Base-by-base conservation (phyloP, 23 red algal species). In the Gracilaria vermiculophylla region DNA sequence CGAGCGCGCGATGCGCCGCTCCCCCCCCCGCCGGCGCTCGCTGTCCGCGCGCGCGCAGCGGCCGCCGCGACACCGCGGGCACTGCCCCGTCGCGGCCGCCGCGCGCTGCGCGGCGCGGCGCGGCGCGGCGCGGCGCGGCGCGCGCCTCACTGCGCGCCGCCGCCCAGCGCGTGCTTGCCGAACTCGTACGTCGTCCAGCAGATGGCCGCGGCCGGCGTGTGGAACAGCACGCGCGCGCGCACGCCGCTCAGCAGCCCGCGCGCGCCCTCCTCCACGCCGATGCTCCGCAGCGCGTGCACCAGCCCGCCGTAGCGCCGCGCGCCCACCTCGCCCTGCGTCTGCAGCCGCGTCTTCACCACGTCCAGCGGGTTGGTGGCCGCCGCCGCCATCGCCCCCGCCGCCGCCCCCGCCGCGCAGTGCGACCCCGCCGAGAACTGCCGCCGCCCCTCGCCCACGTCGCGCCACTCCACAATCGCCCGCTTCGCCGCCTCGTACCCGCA, bases 321-420 rank as follows among this genome's bases (percentile, higher is more conserved):
- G 55, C 96, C 96, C 7, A 94, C 80, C 85, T 98, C 96, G 19
- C 96, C 96, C 73, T 98, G 96, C 15, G 96, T 98, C 71, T 98
- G 96, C 43, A 98, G 80, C 48, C 96, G 73, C 36, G 96, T 98
- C 20, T 79, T 73, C n/a, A 90, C 96, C 41, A 98, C 96, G 74
- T 98, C 96, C 29, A 98, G 78, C 49, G 96, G 92, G 77, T 92
- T 98, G n/a, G 92, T 95, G 29, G 48, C 48, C 0, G 92, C 91
- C 44, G 92, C 87, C 31, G 96, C 96, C 28, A 74, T 12, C 16
- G 50, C 96, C 52, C 96, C 96, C 0, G 92, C 96, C 13, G 88
- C 37, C 4, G 43, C 92, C 6, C 96, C 96, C 44, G 91, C 92
- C 32, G 83, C 77, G 40, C 84, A 93, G 32, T 95, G 92, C 16